These are phyloP conservation scores for Croton setiger DNA, from an alignment of 441 rosid species.

Conservation along the genomic window DNA sequence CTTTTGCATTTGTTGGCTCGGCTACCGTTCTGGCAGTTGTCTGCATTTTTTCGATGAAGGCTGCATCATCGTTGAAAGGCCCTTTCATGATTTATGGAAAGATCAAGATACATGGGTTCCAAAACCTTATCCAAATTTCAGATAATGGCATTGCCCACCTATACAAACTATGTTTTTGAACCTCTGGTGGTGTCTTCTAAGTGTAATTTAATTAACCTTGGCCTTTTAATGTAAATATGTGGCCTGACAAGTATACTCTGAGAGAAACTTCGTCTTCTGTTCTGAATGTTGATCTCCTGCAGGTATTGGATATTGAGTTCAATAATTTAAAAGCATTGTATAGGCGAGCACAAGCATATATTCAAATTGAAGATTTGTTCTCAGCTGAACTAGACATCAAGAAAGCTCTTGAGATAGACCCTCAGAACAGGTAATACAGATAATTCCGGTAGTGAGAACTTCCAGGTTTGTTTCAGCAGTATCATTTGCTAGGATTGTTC, in stretches of 20 bases:
- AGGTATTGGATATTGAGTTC: constrained; percentile 57
- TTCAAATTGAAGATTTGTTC: constrained; percentile 43
- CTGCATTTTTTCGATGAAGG: neutral
- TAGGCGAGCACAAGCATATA: constrained; percentile 61
- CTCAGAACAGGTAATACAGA: constrained; percentile 41
- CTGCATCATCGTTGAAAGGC: neutral
- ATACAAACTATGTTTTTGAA: neutral
- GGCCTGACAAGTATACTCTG: neutral
- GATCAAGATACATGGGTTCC: neutral
- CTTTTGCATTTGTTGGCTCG: no score
- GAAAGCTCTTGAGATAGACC: constrained; percentile 58
- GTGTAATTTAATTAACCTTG: neutral
- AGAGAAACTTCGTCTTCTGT: constrained; percentile 9
- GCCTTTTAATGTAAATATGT: neutral
- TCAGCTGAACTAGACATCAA: constrained; percentile 52
- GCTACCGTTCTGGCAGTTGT: neutral
- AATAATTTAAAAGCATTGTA: constrained; percentile 55
- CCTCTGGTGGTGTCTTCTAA: neutral
- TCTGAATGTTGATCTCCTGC: constrained; percentile 14
- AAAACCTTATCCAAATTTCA: neutral
- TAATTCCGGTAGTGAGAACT: neutral
- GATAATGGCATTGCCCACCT: neutral
- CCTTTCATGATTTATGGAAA: constrained; percentile 2
- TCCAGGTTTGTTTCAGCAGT: no score
- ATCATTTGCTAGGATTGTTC: neutral